Evolutionary conservation across 2,329 filamentous ascomycete genomes (phyloP).

Genomic region (Botrytis squamosa): DNA sequence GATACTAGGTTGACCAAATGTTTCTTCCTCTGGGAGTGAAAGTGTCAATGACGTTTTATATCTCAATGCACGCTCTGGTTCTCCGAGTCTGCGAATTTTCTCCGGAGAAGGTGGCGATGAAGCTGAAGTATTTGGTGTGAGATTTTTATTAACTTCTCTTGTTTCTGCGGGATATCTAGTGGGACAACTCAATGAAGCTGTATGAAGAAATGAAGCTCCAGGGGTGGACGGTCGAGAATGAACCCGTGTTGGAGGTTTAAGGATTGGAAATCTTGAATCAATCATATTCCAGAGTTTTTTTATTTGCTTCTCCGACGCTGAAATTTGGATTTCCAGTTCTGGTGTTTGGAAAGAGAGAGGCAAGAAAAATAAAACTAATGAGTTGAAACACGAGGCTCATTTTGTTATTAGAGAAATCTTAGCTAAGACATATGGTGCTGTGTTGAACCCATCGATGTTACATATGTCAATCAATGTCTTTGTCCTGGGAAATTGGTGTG

Average conservation of each 20-base stretch:
- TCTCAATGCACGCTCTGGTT: not conserved
- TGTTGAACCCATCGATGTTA: not conserved
- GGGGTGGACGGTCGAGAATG: constrained; percentile 9
- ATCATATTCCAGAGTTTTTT: not conserved
- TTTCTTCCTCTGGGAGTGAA: constrained; percentile 13
- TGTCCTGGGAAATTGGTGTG: constrained; percentile 5
- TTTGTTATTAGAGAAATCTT: not conserved
- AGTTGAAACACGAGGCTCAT: not conserved
- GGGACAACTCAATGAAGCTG: not conserved
- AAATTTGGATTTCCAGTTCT: not conserved
- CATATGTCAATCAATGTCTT: not conserved
- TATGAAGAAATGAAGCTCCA: constrained; percentile 6
- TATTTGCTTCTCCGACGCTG: not conserved
- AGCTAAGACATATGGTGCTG: not conserved
- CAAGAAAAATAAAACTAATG: not conserved
- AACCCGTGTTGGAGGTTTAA: not conserved
- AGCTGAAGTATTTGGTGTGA: not conserved
- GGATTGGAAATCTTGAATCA: too few relatives aligned
- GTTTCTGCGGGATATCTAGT: not conserved
- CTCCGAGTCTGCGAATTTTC: not conserved
- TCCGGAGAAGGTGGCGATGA: not conserved
- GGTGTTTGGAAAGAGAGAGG: not conserved
- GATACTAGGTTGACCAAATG: constrained; percentile 17
- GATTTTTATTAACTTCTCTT: not conserved
- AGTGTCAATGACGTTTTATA: constrained; percentile 14